Evolutionary conservation across 805 yeast genomes (phyloP), one percentile per base, ranked within the genome.

Genomic region (Millerago galiae): DNA sequence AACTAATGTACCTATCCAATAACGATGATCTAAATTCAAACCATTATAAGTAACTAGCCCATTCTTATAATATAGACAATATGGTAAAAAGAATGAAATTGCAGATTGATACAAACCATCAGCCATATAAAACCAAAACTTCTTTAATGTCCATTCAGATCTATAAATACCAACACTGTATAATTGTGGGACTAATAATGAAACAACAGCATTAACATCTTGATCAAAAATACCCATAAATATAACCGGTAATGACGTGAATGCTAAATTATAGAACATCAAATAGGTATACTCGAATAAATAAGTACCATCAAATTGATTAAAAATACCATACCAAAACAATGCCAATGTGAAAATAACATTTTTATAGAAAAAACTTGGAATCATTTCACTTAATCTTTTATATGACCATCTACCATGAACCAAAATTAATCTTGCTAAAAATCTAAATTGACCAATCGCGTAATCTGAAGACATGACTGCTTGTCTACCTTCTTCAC

Each of bases 361-460:
- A 59, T 85, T 85, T 61, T 85, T 85, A 64, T 77, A 85, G 55
- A 85, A 85, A 65, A 85, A 85, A 52, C 78, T 70, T 13, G 93
- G 93, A 52, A 85, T 80, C 90, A 84, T 83, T 63, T 85, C 95
- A 29, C 87, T 74, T 36, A 85, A 68, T 61, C 95, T 70, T 60
- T 81, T 83, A 59, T 85, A 85, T 1, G 89, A 81, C 95, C 95
- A 85, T 62, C 93, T 71, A 27, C 95, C 95, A 62, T 85, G 95
- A 25, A 81, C 85, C 38, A 85, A 61, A 9, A 85, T 63, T 47
- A 85, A 66, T 51, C 85, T 73, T 0, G 82, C 70, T 47, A 85
- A 61, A 54, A 72, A 85, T 55, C 93, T 73, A 62, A 85, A 85
- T 59, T 85, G 95, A 18, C 91, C 93, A 55, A 85, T 65, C 16